phyloP scores from a whole-genome alignment of 2,329 filamentous ascomycete species.

The Stagonosporopsis rhizophila region DNA sequence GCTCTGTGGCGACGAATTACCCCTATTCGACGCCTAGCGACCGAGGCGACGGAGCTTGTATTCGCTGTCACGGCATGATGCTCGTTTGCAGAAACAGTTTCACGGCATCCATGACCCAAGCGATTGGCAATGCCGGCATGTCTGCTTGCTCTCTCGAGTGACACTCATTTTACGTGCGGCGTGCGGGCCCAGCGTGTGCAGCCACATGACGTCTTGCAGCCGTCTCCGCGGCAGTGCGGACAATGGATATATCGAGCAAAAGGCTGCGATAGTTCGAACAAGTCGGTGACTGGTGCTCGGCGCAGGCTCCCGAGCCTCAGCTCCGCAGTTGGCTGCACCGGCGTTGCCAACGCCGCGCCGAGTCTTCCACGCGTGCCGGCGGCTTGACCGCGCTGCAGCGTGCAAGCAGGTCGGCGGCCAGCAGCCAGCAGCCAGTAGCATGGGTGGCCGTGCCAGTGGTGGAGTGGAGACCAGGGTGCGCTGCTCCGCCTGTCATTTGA shows the following conservation, averaged over 20 bases:
- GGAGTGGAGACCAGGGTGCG: slow-evolving; percentile 9
- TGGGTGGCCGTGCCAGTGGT: slow-evolving; percentile 9
- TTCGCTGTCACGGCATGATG: slow-evolving; percentile 13
- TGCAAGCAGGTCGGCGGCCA: background rate
- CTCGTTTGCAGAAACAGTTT: slow-evolving; percentile 7
- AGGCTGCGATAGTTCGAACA: too few relatives aligned
- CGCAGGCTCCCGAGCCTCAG: background rate
- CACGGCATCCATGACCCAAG: background rate
- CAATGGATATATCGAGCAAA: too few relatives aligned
- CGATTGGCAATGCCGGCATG: slow-evolving; percentile 1
- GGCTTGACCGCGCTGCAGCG: slow-evolving; percentile 9
- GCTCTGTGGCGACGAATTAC: slow-evolving; percentile 15
- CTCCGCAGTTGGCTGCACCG: background rate
- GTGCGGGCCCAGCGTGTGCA: background rate
- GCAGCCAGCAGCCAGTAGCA: background rate
- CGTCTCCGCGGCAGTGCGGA: slow-evolving; percentile 1
- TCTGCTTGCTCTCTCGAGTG: background rate
- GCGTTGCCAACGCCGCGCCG: slow-evolving; percentile 8
- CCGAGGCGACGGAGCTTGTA: background rate
- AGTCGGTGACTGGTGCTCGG: background rate
- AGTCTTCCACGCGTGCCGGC: slow-evolving; percentile 15
- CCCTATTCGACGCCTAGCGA: slow-evolving; percentile 18
- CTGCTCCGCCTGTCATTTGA: slow-evolving; percentile 14
- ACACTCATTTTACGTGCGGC: slow-evolving; percentile 2
- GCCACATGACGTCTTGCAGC: slow-evolving; percentile 7